These are phyloP conservation scores for Beauveria varroae DNA, from an alignment of 2,329 filamentous ascomycete genomes.

Conservation along the genomic window DNA sequence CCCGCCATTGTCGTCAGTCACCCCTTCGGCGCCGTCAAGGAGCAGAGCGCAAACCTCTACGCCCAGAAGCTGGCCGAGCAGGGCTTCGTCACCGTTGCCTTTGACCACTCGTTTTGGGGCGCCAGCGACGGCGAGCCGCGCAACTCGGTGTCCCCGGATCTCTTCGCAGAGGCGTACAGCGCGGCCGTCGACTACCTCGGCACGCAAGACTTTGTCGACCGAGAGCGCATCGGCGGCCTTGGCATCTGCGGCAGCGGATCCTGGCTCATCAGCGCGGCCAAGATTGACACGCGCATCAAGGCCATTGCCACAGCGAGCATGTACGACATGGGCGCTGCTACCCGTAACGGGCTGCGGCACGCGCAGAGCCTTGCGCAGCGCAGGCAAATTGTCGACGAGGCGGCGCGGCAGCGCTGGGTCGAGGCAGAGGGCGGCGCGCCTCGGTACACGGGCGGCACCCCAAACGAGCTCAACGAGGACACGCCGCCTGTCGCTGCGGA, in stretches of 20 bases:
- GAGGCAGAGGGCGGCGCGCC: not conserved
- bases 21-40: slow-evolving; percentile 23
- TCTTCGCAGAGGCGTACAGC: slow-evolving; percentile 23
- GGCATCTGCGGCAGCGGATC: slow-evolving; percentile 25
- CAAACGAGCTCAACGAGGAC: not conserved
- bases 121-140: slow-evolving; percentile 19
- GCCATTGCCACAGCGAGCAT: not conserved
- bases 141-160: slow-evolving; percentile 19
- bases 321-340: not conserved
- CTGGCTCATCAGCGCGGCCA: slow-evolving; percentile 27
- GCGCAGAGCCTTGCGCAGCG: not conserved
- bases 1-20: slow-evolving; percentile 22
- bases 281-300: slow-evolving; percentile 20
- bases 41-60: slow-evolving; percentile 24
- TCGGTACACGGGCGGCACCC: not conserved
- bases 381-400: not conserved
- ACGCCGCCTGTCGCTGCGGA: not conserved
- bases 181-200: slow-evolving; percentile 24
- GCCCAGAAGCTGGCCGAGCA: slow-evolving; percentile 16
- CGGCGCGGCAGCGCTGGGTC: not conserved
- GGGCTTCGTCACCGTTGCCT: slow-evolving; percentile 20
- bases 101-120: slow-evolving; percentile 21
- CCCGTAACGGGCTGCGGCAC: slow-evolving; percentile 15
- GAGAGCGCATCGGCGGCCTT: slow-evolving; percentile 22
- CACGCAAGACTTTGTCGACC: slow-evolving; percentile 18